Conservation (phyloP, 345 rosid species). For the Linum usitatissimum region DNA sequence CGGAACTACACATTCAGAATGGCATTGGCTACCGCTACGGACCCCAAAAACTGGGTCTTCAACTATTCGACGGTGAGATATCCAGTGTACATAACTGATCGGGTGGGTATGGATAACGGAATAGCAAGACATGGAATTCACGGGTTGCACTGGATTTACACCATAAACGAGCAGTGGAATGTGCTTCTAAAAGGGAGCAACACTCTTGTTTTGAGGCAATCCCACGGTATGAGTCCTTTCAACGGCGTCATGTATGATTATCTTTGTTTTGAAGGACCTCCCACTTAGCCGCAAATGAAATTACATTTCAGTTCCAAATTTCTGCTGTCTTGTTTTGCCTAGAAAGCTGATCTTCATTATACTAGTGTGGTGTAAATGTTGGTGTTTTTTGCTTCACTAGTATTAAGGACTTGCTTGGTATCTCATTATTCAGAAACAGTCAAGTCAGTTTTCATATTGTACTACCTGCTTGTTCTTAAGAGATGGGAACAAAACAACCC, state of each 20-base stretch:
- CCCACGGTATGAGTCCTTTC: neutral
- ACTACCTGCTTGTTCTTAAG: too few relatives aligned
- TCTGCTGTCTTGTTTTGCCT: too few relatives aligned
- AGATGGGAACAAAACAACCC: too few relatives aligned
- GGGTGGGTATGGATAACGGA: neutral
- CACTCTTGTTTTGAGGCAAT: neutral
- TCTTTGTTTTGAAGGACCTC: neutral
- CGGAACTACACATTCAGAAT: neutral
- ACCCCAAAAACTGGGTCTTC: neutral
- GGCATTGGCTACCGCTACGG: neutral
- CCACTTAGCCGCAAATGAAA: slow-evolving; percentile 8
- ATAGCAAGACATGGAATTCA: slow-evolving; percentile 2
- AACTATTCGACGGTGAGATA: neutral
- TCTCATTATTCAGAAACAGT: too few relatives aligned
- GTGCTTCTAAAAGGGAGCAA: neutral
- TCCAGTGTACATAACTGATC: neutral
- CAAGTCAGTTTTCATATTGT: too few relatives aligned
- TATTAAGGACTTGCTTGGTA: too few relatives aligned
- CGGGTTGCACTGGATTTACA: neutral
- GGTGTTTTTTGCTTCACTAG: too few relatives aligned
- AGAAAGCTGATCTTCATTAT: too few relatives aligned
- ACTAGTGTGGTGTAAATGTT: too few relatives aligned
- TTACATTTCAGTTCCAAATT: too few relatives aligned
- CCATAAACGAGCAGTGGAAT: neutral
- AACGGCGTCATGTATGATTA: slow-evolving; percentile 4